Base-by-base conservation (phyloP, 495 filamentous ascomycete species). In the Rostrohypoxylon terebratum region DNA sequence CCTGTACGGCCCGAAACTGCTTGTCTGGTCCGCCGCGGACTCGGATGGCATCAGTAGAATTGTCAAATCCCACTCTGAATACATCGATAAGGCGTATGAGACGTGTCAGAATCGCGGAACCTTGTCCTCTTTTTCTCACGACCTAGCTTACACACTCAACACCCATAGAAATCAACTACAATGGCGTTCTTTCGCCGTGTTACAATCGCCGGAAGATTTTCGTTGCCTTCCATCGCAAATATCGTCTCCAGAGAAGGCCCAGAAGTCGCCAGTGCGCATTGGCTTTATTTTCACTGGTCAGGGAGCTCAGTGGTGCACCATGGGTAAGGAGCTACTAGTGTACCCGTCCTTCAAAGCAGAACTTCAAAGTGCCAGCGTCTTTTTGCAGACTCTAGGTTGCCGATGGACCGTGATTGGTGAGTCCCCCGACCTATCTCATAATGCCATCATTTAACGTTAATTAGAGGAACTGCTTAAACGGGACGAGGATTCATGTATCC, bases 221-320 rank as follows among this genome's bases (percentile, higher is more conserved):
- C 9, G 45, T 28, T 5, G 28, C 28, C 6, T 5, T 3, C 6
- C 28, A 28, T 28, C 6, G 28, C 28, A 28, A 4, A 5, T 28
- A 28, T 28, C 28, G 28, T 28, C 28, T 28, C 28, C 28, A 28
- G 28, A 28, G 28, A 28, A 28, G 6, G 28, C 28, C 28, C 28
- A 28, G 28, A 28, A 28, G 28, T 28, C 28, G 28, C 28, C 28
- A 28, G 28, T 28, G 6, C 28, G 7, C 11, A 10, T 81, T 21
- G 67, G 33, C 2, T 79, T 75, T 36, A 68, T 80, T 6, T 82
- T 80, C 62, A 82, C 65, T 14, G 80, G 80, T 5, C 79, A 81
- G 45, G 79, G 79, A 11, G 79, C 78, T 7, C 83, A 87, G 59
- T 88, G 80, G 79, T n/a, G 68, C 21, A 77, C 68, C 2, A 88